phyloP scores from a whole-genome alignment of 2,329 filamentous ascomycete genomes.

The Epicoccum nigrum region DNA sequence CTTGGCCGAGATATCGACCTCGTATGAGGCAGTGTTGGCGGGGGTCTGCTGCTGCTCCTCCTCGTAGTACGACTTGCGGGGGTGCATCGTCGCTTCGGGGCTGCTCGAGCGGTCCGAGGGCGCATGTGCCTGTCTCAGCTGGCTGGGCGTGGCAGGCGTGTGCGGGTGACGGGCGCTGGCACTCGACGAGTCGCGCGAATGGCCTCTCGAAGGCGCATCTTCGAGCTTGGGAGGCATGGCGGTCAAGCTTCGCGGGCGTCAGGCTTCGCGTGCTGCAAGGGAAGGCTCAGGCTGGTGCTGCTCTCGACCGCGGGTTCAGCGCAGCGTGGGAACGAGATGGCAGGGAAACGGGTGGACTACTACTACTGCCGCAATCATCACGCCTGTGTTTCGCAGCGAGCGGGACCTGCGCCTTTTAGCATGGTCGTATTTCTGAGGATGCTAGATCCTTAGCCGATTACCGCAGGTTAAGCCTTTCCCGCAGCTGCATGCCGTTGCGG shows the following conservation, averaged over 20 bases:
- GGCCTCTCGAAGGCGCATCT: conserved; percentile 29
- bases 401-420: conserved; percentile 12
- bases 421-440: conserved; percentile 9
- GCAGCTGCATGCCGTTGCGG: conserved; percentile 7
- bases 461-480: conserved; percentile 6
- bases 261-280: conserved; percentile 1
- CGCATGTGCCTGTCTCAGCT: conserved; percentile 51
- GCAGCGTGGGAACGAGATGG: neutral
- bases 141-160: conserved; percentile 46
- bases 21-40: conserved; percentile 8
- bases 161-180: conserved; percentile 42
- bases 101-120: conserved; percentile 50
- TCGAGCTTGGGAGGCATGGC: conserved; percentile 34
- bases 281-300: no score
- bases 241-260: neutral
- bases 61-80: conserved; percentile 25
- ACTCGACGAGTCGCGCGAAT: conserved; percentile 41
- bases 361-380: conserved; percentile 21
- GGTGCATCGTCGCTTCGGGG: conserved; percentile 50
- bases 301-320: neutral
- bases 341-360: neutral
- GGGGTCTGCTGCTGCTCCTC: conserved; percentile 21
- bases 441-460: conserved; percentile 19
- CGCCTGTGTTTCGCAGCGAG: conserved; percentile 5
- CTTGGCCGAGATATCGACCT: conserved; percentile 28